Percentiles rank a stretch among this genome's conserved stretches.
Conservation (phyloP, 2,329 filamentous ascomycete species). For the Claviceps sp. region DNA sequence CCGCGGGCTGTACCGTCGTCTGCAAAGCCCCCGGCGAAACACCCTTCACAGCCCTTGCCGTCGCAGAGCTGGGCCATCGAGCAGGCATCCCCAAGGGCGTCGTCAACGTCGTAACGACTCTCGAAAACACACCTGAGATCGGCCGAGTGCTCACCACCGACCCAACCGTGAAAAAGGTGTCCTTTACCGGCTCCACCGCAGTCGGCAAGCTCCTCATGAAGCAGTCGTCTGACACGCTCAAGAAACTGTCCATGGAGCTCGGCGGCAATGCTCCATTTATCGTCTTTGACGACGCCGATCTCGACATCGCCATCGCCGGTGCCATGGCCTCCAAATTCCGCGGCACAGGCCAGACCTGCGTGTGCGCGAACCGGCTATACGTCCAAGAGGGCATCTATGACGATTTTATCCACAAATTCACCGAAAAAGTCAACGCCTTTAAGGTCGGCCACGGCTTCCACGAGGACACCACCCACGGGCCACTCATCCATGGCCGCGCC, state of each 20-base stretch:
- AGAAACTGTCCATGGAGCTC: constrained; percentile 75
- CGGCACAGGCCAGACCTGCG: constrained; percentile 88
- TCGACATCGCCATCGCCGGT: constrained; percentile 71
- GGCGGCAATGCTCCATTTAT: constrained; percentile 95
- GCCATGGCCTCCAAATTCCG: constrained; percentile 86
- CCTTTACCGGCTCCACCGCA: constrained; percentile 72
- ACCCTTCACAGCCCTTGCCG: constrained; percentile 75
- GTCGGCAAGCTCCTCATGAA: constrained; percentile 73
- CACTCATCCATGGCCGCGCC: constrained; percentile 74
- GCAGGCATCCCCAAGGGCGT: constrained; percentile 86
- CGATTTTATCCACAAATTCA: constrained; percentile 53
- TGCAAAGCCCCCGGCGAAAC: constrained; percentile 87
- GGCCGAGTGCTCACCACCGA: constrained; percentile 61
- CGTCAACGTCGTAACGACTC: constrained; percentile 73
- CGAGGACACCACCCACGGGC: constrained; percentile 61
- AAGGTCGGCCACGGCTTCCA: constrained; percentile 64
- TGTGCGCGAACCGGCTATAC: constrained; percentile 75
- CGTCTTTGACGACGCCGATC: constrained; percentile 87
- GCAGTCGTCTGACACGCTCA: constrained; percentile 72
- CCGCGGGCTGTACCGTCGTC: constrained; percentile 91
- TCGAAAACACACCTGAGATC: constrained; percentile 66
- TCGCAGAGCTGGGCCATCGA: constrained; percentile 74
- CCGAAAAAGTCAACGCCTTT: constrained; percentile 59
- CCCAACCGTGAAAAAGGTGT: constrained; percentile 72
- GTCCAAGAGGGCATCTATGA: constrained; percentile 70